Evolutionary conservation across 169 alveolate species (phyloP), one percentile per base, ranked within the genome.

Genomic region (Neospora caninum): DNA sequence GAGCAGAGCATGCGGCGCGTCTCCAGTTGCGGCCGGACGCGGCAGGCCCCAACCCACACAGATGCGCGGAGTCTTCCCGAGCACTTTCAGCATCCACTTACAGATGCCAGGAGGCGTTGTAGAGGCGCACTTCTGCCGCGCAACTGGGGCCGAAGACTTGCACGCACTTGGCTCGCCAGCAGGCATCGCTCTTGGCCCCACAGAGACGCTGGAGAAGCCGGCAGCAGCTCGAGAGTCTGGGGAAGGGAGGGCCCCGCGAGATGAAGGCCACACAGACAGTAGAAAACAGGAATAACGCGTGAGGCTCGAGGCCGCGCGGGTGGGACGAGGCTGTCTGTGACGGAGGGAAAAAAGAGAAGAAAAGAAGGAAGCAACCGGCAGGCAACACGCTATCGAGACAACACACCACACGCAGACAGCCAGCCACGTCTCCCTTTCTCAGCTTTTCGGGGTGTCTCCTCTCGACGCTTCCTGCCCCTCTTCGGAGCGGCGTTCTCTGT

Each of bases 81-180:
- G 22, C 58, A 49, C 58, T 49, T 49, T 49, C 58, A 7, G 4
- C 22, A 49, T 49, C 4, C 58, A 39, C 64, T 82, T 20, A 82
- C 89, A 18, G 67, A 27, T 82, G 89, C 89, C 89, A 82, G 53
- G 89, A 82, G 64, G 54, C 53, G 89, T 42, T 82, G 89, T 82
- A 43, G 41, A 82, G 89, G 31, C 36, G 64, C 6, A 41, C 38
- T 36, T 82, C 89, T 7, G 89, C 53, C 0, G 64, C 38, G 67
- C 89, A 82, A 7, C 42, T 9, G 38, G 53, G 89, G 4, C 89
- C 89, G 41, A 82, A 82, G 36, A 82, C 36, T 41, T 82, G 89
- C 20, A 82, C 34, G 39, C 89, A 82, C 89, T 82, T 82, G n/a
- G 89, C 89, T 16, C 67, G 53, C 89, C 89, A 82, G 67, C 89